Evolutionary conservation across 2,329 filamentous ascomycete species (phyloP), one percentile per base, ranked within the genome.

Genomic region (Xylaria multiplex): DNA sequence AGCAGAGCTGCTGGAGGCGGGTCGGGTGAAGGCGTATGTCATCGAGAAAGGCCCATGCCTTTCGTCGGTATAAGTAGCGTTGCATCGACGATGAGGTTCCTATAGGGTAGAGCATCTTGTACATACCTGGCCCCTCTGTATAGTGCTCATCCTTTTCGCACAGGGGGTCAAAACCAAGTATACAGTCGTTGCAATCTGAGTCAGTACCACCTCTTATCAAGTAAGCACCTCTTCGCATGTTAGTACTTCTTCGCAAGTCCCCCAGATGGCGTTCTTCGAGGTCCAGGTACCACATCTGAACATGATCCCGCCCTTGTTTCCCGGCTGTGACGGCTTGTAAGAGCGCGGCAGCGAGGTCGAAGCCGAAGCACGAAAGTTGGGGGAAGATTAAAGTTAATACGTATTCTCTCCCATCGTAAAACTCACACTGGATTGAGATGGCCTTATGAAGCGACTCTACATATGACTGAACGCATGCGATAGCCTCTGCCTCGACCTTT

Each of bases 11-110:
- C 54, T 57, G 54, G 54, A 45, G 22, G 54, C 54, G 54, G 54
- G 54, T n/a, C 35, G 54, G 54, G 40, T 57, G 54, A 45, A 57
- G 19, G 30, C 54, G 54, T 45, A 57, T 2, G 45, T 57, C 37
- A 57, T 57, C 54, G 37, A 57, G 54, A 57, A 57, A 57, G 22
- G 54, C 54, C 54, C 54, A 57, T 13, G 54, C 35, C 54, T 57
- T 57, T 45, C 54, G 54, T 45, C 54, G 54, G 45, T 45, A 57
- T 57, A 57, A 42, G n/a, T 42, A 57, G 54, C 54, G 54, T 45
- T 42, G 40, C 54, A 57, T 57, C 37, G 54, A 27, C 54, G 54
- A 42, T 16, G 40, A 57, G n/a, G n/a, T 6, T 13, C 54, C 54
- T 30, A 57, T 45, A 22, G 32, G 35, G 40, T 57, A 57, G 37